Base-by-base conservation (phyloP, 768 basidiomycete genomes). In the Strobilomyces dryophilus region DNA sequence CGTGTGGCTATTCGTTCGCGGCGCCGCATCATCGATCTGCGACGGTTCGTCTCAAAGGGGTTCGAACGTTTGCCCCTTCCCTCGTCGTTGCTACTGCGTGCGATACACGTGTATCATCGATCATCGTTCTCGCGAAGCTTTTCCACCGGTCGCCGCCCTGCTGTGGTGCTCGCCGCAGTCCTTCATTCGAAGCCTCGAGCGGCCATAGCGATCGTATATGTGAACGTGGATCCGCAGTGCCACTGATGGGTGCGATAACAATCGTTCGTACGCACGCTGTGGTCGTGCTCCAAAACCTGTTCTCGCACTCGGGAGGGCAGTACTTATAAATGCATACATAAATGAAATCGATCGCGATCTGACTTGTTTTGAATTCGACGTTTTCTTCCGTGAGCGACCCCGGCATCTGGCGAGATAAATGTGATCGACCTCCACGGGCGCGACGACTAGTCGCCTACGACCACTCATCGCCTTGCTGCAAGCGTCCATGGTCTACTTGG, bases 61-160 rank as follows among this genome's bases (percentile, higher is more conserved):
- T 47, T 27, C 41, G 14, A 49, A 46, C 58, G 47, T 46, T 60
- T 47, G 15, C 31, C 51, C 29, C 34, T 12, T 14, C 12, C 35
- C 29, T 29, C 29, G 29, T 29, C 9, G 29, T 29, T 9, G 9
- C 5, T 29, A 29, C 5, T 29, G 29, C 29, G 5, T 52, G 29
- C 47, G 5, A 11, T 14, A 56, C 60, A 62, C 61, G 60, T 63
- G 61, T 31, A 52, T 63, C 53, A 31, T 7, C 32, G 17, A 37
- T 49, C 55, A 20, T 7, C 32, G 17, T 47, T 40, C 32, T 29
- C 21, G 26, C 20, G 14, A 42, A 59, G 56, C 9, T 29, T 29
- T 6, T 36, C 8, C 34, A 52, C 34, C 31, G n/a, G 18, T 47
- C 44, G 43, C 36, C 14, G 34, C 45, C 46, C 2, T 29, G 29